These are phyloP conservation scores for Carex littledalei DNA, from an alignment of 176 grass and related monocot genomes.

Conservation along the genomic window DNA sequence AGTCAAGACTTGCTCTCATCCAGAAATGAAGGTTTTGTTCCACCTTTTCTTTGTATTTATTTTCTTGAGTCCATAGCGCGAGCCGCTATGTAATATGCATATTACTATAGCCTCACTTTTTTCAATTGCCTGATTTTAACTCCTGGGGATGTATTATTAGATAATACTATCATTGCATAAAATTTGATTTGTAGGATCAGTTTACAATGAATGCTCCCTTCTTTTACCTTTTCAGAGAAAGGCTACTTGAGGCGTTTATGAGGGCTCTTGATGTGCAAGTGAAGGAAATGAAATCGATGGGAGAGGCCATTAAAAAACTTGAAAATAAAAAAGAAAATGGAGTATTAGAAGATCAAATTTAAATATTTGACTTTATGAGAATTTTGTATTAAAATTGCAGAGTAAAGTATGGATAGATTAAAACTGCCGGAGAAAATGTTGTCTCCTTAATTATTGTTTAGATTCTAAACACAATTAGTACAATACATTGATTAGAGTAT, in stretches of 20 bases:
- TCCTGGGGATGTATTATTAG: background rate
- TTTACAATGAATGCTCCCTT: conserved; percentile 9
- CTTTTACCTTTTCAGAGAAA: conserved; percentile 41
- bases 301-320: conserved; percentile 46
- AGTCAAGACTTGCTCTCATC: conserved; percentile 70
- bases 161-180: background rate
- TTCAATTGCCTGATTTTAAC: background rate
- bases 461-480: too few species aligned
- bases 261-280: conserved; percentile 67
- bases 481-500: too few species aligned
- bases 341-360: conserved; percentile 31
- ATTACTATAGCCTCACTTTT: too few species aligned
- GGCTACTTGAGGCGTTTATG: conserved; percentile 60
- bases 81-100: too few species aligned
- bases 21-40: conserved; percentile 64
- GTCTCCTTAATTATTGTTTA: too few species aligned
- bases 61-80: too few species aligned
- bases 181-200: background rate
- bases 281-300: conserved; percentile 73
- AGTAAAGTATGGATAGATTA: too few species aligned
- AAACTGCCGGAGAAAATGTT: too few species aligned
- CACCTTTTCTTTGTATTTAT: background rate
- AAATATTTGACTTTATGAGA: too few species aligned
- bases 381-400: too few species aligned
- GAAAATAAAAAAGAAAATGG: conserved; percentile 41